phyloP scores from a whole-genome alignment of 352 stramenopile genomes.

The Globisporangium ultimum region DNA sequence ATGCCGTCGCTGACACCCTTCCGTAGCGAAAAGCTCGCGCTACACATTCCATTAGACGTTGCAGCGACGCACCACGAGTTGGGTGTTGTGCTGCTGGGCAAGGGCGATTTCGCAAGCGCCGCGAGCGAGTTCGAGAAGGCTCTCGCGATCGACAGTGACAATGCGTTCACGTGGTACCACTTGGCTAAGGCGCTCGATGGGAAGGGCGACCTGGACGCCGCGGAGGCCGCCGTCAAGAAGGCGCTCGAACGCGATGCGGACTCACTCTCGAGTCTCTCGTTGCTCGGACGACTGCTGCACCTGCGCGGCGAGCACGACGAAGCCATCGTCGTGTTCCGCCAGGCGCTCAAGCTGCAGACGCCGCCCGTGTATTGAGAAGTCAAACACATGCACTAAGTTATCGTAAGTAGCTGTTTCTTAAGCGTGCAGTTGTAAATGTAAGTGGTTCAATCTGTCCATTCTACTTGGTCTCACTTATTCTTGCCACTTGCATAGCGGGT shows the following conservation, averaged over 20 bases:
- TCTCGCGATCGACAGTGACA: slow-evolving; percentile 30
- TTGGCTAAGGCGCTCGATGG: slow-evolving; percentile 65
- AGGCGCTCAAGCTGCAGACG: slow-evolving; percentile 54
- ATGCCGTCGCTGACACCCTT: slow-evolving; percentile 9
- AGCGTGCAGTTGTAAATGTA: neutral
- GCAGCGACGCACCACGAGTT: slow-evolving; percentile 50
- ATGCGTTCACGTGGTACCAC: slow-evolving; percentile 46
- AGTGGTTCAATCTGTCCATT: neutral
- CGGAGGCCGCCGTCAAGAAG: slow-evolving; percentile 49
- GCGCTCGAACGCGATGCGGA: slow-evolving; percentile 40
- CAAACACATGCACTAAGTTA: too few relatives aligned
- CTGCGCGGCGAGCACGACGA: slow-evolving; percentile 63
- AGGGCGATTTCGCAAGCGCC: slow-evolving; percentile 38
- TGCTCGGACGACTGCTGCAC: slow-evolving; percentile 63
- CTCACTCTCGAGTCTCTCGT: slow-evolving; percentile 51
- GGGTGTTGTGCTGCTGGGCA: slow-evolving; percentile 39
- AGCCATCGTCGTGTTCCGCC: slow-evolving; percentile 60
- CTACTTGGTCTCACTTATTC: slow-evolving; percentile 6
- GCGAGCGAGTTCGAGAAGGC: slow-evolving; percentile 38
- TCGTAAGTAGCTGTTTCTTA: neutral
- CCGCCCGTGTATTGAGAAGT: slow-evolving; percentile 6
- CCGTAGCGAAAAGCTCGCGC: slow-evolving; percentile 12
- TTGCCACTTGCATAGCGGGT: slow-evolving; percentile 30
- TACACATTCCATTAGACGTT: slow-evolving; percentile 36
- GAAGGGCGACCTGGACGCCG: slow-evolving; percentile 26